Base-by-base conservation (phyloP, 192 early-diverging fungal genomes). In the Coemansia sp. region DNA sequence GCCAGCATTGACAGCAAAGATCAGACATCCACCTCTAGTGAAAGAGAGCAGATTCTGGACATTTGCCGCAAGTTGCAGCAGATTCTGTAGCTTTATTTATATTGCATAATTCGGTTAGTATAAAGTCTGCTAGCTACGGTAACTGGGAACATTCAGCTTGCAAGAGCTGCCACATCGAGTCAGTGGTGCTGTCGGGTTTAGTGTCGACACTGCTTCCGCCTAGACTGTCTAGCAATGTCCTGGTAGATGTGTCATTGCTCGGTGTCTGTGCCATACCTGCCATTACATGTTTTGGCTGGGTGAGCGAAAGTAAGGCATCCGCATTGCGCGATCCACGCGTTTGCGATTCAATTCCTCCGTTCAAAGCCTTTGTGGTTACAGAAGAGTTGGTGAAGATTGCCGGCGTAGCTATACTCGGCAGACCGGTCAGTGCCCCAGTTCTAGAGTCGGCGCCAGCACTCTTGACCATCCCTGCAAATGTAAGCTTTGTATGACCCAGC, bases 41-140 rank as follows among this genome's bases (percentile, higher is more conserved):
- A 79, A 23, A 67, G 62, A 53, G 76, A 79, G 35, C 76, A 73
- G 64, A 70, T 79, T 3, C 47, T 79, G 56, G 76, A 79, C 3
- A 79, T 79, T 43, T 79, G 76, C 52, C 76, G 76, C 65, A 66
- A 73, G 67, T 60, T 79, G 21, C 76, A 79, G 51, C 38, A 70
- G 22, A 58, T 79, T 23, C 60, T 79, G 21, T 79, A 45, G 22
- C 9, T 38, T 19, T 17, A 11, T 27, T 21, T 4, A 23, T 11
- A 27, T 7, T 47, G 32, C 21, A 59, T 59, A 14, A 8, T 38
- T 58, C 24, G 11, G 14, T 45, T n/a, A 45, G 11, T 49, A 48
- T n/a, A 49, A 53, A 23, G 3, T 24, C 7, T 24, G 7, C 23
- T 8, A 23, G 4, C 51, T 53, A 53, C 19, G 24, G 9, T 24